These are phyloP conservation scores for Grosmannia penicillata DNA, from an alignment of 2,329 filamentous ascomycete genomes.

Conservation along the genomic window DNA sequence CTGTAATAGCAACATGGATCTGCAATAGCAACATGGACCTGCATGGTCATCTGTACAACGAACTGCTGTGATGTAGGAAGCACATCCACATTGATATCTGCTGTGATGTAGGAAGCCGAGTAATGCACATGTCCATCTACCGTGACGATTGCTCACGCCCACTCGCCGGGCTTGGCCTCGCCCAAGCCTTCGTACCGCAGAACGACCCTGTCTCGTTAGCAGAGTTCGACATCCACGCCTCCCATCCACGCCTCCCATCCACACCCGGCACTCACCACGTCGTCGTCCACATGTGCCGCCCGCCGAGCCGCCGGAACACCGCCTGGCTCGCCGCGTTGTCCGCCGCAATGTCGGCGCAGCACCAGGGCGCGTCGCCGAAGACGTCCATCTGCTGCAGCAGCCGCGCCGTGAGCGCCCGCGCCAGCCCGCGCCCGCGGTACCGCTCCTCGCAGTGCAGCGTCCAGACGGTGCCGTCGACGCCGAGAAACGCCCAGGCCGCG, in stretches of 20 bases:
- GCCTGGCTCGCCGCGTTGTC: slow-evolving; percentile 45
- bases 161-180: neutral
- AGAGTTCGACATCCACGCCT: too few species aligned
- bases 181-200: slow-evolving; percentile 11
- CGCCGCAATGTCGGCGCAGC: slow-evolving; percentile 47
- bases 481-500: slow-evolving; percentile 51
- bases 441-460: slow-evolving; percentile 45
- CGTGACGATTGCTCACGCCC: neutral
- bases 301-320: slow-evolving; percentile 48
- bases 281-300: slow-evolving; percentile 35
- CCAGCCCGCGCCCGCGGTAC: slow-evolving; percentile 47
- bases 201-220: slow-evolving; percentile 8
- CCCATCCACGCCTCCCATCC: too few species aligned
- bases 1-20: too few species aligned
- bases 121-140: neutral
- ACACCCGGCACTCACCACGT: slow-evolving; percentile 53
- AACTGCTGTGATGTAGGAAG: too few species aligned
- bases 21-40: too few species aligned
- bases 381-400: slow-evolving; percentile 36
- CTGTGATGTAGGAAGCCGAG: too few species aligned
- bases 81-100: too few species aligned
- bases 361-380: slow-evolving; percentile 36
- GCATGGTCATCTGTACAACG: too few species aligned
- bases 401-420: slow-evolving; percentile 43
- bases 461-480: slow-evolving; percentile 45